Conservation (phyloP, 371 early-diverging fungal genomes). For the Rhizomucor pusillus region DNA sequence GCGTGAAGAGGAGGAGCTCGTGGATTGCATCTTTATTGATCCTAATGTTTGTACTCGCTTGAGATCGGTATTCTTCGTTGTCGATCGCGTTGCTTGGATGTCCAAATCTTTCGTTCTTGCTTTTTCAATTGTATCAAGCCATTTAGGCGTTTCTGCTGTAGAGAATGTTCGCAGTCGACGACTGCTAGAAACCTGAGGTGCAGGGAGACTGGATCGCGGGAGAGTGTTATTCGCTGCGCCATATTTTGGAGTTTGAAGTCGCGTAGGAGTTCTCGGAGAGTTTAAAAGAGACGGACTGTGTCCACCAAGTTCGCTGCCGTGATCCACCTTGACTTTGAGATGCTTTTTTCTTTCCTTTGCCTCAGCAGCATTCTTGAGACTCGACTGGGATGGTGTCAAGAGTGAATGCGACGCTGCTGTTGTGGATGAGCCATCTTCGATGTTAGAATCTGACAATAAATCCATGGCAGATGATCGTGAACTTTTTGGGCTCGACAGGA, state of each 20-base stretch:
- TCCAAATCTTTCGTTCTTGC: background rate
- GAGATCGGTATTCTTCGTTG: background rate
- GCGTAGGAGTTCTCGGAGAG: constrained; percentile 13
- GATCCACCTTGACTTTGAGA: background rate
- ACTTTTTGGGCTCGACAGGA: constrained; percentile 6
- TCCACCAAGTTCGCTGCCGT: background rate
- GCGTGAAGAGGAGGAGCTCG: background rate
- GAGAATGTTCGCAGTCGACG: constrained; percentile 16
- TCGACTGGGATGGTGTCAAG: constrained; percentile 10
- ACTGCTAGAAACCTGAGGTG: constrained; percentile 3
- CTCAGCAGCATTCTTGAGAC: constrained; percentile 6
- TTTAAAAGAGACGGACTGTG: constrained; percentile 2
- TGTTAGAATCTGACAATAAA: background rate
- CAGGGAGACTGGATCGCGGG: constrained; percentile 12
- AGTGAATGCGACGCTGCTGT: constrained; percentile 3
- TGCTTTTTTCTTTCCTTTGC: constrained; percentile 11
- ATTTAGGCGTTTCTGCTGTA: background rate
- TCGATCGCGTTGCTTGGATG: background rate
- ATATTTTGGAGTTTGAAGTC: constrained; percentile 16
- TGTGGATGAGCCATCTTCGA: background rate
- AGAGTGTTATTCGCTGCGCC: constrained; percentile 6
- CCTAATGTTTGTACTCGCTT: background rate
- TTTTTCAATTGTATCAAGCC: too few relatives aligned
- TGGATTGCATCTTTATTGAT: background rate
- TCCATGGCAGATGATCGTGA: background rate